Percentiles rank a stretch among this genome's conserved stretches.
phyloP scores from a whole-genome alignment of 2,329 filamentous ascomycete species.

The Ascochyta fabae region DNA sequence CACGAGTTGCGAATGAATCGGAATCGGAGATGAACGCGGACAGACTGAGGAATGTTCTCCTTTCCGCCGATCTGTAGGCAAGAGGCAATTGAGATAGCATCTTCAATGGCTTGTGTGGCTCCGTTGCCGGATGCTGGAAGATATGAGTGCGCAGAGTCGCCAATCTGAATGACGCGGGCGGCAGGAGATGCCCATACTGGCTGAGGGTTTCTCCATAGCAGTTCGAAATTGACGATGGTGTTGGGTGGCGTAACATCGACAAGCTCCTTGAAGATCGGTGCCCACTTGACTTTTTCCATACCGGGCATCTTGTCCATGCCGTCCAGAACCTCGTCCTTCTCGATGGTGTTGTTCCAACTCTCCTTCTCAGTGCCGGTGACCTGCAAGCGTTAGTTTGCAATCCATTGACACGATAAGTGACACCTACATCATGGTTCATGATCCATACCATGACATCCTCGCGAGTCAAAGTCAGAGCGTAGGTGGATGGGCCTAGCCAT shows the following conservation, averaged over 20 bases:
- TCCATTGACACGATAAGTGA: background rate
- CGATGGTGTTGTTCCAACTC: constrained; percentile 56
- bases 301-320: constrained; percentile 55
- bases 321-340: constrained; percentile 53
- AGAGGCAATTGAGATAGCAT: constrained; percentile 54
- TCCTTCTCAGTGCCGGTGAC: constrained; percentile 54
- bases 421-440: constrained; percentile 55
- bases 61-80: constrained; percentile 55
- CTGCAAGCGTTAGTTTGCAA: constrained; percentile 30
- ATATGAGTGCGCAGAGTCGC: constrained; percentile 55
- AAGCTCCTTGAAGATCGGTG: constrained; percentile 54
- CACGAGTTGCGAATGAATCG: constrained; percentile 57
- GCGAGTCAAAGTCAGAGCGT: constrained; percentile 54
- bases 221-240: constrained; percentile 58
- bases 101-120: constrained; percentile 57
- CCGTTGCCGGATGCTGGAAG: constrained; percentile 55
- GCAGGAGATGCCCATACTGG: constrained; percentile 53
- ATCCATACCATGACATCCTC: constrained; percentile 59
- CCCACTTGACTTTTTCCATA: constrained; percentile 52
- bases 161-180: constrained; percentile 54
- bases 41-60: constrained; percentile 47
- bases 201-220: constrained; percentile 57
- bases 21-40: constrained; percentile 52
- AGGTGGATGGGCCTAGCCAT: constrained; percentile 53
- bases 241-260: constrained; percentile 53